Conservation (phyloP, 1,284 basidiomycete genomes). For the Microstroma glucosiphilum region DNA sequence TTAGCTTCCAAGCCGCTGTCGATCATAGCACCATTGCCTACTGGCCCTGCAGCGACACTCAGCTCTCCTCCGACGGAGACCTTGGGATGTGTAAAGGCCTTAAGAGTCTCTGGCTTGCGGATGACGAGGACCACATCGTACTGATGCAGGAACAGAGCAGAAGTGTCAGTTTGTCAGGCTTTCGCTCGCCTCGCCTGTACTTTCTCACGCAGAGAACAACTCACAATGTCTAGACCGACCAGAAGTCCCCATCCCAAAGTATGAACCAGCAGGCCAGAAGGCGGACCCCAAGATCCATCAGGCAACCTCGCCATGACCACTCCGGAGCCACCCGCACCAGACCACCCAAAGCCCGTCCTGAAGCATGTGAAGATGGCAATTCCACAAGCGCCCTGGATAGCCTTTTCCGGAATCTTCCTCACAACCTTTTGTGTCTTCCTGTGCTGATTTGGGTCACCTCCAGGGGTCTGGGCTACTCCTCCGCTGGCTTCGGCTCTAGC, state of each 20-base stretch:
- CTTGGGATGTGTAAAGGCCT: constrained; percentile 42
- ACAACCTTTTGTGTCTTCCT: constrained; percentile 48
- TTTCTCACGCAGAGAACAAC: background rate
- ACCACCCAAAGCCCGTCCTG: constrained; percentile 38
- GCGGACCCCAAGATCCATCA: constrained; percentile 47
- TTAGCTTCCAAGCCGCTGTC: constrained; percentile 39
- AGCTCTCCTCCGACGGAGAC: constrained; percentile 48
- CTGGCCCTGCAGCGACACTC: constrained; percentile 43
- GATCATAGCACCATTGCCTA: constrained; percentile 49
- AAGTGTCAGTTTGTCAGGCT: background rate
- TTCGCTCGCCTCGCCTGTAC: too few relatives aligned
- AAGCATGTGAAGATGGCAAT: constrained; percentile 50
- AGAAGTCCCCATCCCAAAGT: constrained; percentile 45
- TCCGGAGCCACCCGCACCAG: constrained; percentile 42
- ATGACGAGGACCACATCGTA: constrained; percentile 52
- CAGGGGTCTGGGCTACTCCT: constrained; percentile 6
- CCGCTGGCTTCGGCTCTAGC: constrained; percentile 21
- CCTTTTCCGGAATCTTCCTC: constrained; percentile 45
- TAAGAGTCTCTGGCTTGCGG: constrained; percentile 40
- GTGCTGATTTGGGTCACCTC: constrained; percentile 27
- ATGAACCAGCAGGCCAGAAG: constrained; percentile 47
- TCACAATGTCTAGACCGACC: constrained; percentile 45
- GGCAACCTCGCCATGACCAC: constrained; percentile 43
- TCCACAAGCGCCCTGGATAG: constrained; percentile 30
- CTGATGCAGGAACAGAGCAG: background rate